Conservation (phyloP, 176 grass and related monocot genomes). For the Triticum monococcum region DNA sequence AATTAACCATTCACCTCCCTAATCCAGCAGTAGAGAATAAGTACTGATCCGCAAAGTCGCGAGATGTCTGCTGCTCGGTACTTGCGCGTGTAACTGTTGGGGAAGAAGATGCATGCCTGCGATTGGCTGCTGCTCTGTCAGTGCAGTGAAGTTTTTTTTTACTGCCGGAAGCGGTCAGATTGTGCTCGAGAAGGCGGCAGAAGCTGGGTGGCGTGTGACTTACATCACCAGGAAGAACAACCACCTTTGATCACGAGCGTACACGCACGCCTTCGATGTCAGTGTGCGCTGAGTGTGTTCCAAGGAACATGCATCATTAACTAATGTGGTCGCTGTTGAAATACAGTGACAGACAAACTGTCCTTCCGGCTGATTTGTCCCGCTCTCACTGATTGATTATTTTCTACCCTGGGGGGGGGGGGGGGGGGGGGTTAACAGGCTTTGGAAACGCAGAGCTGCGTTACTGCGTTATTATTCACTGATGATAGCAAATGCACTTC, state of each 20-base stretch:
- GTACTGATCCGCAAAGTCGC: no score
- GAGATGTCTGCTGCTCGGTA: slow-evolving; percentile 8
- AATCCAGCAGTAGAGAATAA: not conserved
- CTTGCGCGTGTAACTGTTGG: not conserved
- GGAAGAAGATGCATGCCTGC: not conserved
- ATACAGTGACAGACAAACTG: not conserved
- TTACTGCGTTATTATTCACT: no score
- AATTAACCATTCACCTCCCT: not conserved
- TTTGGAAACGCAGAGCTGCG: no score
- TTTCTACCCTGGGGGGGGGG: no score
- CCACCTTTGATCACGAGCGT: not conserved
- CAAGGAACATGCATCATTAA: slow-evolving; percentile 17
- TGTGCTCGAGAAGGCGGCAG: not conserved
- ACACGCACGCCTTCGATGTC: not conserved
- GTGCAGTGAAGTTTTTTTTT: not conserved
- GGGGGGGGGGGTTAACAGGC: no score
- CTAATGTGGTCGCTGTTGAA: not conserved
- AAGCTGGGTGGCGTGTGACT: not conserved
- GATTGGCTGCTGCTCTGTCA: not conserved
- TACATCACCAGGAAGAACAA: not conserved
- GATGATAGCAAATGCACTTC: no score
- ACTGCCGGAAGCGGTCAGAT: not conserved
- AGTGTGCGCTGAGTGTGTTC: not conserved
- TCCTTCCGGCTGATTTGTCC: not conserved
- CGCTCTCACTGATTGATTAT: not conserved